Percentiles rank a stretch among this genome's conserved stretches.
Evolutionary conservation across 495 filamentous ascomycete species (phyloP).

Genomic region (Aspergillus bridgeri): DNA sequence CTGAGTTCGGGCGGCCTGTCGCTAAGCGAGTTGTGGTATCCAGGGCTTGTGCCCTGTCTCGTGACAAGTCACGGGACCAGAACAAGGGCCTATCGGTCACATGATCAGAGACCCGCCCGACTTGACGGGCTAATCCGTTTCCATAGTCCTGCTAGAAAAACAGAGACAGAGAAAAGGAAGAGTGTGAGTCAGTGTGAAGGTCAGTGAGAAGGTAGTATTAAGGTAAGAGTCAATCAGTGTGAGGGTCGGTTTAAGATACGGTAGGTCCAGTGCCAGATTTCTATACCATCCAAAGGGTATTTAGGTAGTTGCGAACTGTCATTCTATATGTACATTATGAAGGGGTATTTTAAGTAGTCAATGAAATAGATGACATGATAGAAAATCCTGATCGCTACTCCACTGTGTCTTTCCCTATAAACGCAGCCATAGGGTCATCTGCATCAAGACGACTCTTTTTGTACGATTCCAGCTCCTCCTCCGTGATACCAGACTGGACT

Average conservation of each 20-base stretch:
- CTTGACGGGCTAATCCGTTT: too few species aligned
- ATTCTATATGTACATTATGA: background rate
- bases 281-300: too few species aligned
- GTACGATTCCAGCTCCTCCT: conserved; percentile 82
- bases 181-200: too few species aligned
- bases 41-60: conserved; percentile 38
- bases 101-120: background rate
- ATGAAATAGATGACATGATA: background rate
- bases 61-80: conserved; percentile 18
- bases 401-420: conserved; percentile 58
- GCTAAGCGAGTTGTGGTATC: conserved; percentile 42
- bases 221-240: too few species aligned
- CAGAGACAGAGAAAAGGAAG: too few species aligned
- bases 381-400: conserved; percentile 8
- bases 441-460: conserved; percentile 64
- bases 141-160: too few species aligned
- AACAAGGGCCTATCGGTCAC: conserved; percentile 5
- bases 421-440: conserved; percentile 82
- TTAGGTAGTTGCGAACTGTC: too few species aligned
- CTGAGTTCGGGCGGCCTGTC: conserved; percentile 33
- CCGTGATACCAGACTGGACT: conserved; percentile 66
- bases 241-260: too few species aligned
- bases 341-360: background rate
- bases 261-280: too few species aligned
- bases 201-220: too few species aligned